Percentiles rank a stretch among this genome's conserved stretches.
These are phyloP conservation scores for Anaeramoeba flamelloides DNA, from an alignment of 78 protist genomes.

Conservation along the genomic window DNA sequence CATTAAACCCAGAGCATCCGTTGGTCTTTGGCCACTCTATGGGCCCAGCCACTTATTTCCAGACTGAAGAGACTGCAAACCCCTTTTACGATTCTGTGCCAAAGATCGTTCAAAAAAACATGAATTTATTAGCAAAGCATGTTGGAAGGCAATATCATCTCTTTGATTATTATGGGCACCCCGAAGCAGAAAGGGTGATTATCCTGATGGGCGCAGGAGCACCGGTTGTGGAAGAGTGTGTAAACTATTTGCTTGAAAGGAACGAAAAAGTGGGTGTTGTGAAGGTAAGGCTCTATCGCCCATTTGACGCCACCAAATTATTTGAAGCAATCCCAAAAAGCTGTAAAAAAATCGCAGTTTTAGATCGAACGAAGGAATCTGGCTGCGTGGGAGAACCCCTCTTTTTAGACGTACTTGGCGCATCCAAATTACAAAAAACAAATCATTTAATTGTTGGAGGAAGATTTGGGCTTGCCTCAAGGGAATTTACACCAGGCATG, in stretches of 20 bases:
- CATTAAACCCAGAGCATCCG: slow-evolving; percentile 35
- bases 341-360: slow-evolving; percentile 25
- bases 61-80: slow-evolving; percentile 27
- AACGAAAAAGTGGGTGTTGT: slow-evolving; percentile 15
- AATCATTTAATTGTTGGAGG: slow-evolving; percentile 35
- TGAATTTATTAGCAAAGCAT: slow-evolving; percentile 18
- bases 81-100: slow-evolving; percentile 22
- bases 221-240: slow-evolving; percentile 11
- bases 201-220: slow-evolving; percentile 40
- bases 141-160: slow-evolving; percentile 29
- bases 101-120: slow-evolving; percentile 14
- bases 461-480: slow-evolving; percentile 39
- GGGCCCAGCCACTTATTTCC: slow-evolving; percentile 31
- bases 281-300: slow-evolving; percentile 6
- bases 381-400: slow-evolving; percentile 42
- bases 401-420: slow-evolving; percentile 30
- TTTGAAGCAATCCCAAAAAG: slow-evolving; percentile 33
- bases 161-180: slow-evolving; percentile 36
- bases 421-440: neutral
- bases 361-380: slow-evolving; percentile 37
- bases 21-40: too few relatives aligned
- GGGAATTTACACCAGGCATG: slow-evolving; percentile 41
- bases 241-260: slow-evolving; percentile 8
- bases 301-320: slow-evolving; percentile 17
- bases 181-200: slow-evolving; percentile 35